Conservation (phyloP, 2,329 filamentous ascomycete species). For the Sarocladiaceae sp. region DNA sequence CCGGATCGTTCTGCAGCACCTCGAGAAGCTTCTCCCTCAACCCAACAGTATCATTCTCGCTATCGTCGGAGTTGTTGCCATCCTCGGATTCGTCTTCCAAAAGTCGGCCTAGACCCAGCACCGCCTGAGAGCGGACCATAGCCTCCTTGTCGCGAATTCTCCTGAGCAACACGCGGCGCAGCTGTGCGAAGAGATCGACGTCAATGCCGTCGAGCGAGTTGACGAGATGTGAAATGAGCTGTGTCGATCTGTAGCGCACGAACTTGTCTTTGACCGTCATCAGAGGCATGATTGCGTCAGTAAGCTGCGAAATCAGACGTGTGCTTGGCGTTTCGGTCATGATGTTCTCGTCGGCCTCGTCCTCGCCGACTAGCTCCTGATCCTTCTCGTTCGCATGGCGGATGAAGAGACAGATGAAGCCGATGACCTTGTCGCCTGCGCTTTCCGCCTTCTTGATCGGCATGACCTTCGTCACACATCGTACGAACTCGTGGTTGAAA, state of each 20-base stretch:
- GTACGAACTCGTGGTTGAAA: constrained; percentile 80
- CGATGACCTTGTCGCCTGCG: constrained; percentile 79
- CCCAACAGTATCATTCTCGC: constrained; percentile 59
- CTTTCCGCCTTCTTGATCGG: constrained; percentile 87
- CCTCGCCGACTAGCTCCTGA: constrained; percentile 56
- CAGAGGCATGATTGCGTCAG: constrained; percentile 71
- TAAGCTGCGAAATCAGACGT: constrained; percentile 69
- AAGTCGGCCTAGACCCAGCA: constrained; percentile 81
- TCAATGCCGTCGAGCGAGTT: constrained; percentile 91
- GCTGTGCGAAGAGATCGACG: constrained; percentile 80
- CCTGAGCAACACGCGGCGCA: constrained; percentile 75
- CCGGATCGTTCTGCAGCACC: constrained; percentile 88
- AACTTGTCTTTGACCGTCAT: constrained; percentile 87
- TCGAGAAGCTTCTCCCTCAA: constrained; percentile 81
- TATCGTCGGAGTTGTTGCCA: constrained; percentile 65
- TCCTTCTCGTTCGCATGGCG: constrained; percentile 68
- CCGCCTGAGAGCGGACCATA: constrained; percentile 86
- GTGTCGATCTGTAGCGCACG: constrained; percentile 83
- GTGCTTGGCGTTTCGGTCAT: constrained; percentile 81
- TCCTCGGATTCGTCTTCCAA: constrained; percentile 74
- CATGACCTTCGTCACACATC: constrained; percentile 79
- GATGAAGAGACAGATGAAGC: constrained; percentile 85
- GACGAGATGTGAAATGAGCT: constrained; percentile 85
- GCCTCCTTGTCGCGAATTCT: constrained; percentile 91
- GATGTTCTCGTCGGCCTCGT: constrained; percentile 64